Percentiles rank a stretch among this genome's conserved stretches.
Conservation (phyloP, 2,329 filamentous ascomycete species). For the Nothomitra cinnamomea region DNA sequence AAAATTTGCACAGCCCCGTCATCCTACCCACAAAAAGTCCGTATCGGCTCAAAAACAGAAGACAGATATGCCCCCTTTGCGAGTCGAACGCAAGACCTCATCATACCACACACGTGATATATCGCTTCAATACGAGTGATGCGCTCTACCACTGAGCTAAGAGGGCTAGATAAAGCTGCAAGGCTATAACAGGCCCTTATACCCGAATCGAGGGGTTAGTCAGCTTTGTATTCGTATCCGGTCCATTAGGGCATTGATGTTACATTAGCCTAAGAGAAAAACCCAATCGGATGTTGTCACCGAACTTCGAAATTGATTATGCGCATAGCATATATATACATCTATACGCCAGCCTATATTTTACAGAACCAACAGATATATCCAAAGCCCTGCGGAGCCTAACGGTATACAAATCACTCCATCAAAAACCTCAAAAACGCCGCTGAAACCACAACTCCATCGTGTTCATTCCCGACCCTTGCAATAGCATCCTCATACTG, state of each 20-base stretch:
- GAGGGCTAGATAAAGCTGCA: neutral
- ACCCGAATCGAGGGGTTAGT: too few species aligned
- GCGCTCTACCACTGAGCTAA: constrained; percentile 5
- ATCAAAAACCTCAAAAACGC: constrained; percentile 64
- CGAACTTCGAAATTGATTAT: too few species aligned
- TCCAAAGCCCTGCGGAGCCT: too few species aligned
- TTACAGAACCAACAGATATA: too few species aligned
- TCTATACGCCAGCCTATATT: neutral
- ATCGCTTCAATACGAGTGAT: constrained; percentile 1
- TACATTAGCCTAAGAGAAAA: too few species aligned
- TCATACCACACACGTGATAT: neutral
- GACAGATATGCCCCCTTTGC: neutral
- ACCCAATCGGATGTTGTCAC: too few species aligned
- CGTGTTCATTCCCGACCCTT: constrained; percentile 50
- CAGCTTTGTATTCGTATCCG: too few species aligned
- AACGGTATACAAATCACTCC: too few species aligned
- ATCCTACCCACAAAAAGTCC: too few species aligned
- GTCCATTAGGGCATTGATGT: too few species aligned
- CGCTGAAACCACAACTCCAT: constrained; percentile 58
- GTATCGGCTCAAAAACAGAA: constrained; percentile 1
- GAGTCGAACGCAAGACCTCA: constrained; percentile 1
- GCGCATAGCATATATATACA: neutral
- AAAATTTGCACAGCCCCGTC: too few species aligned
- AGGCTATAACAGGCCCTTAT: too few species aligned
- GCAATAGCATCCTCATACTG: constrained; percentile 51